Percentiles rank a stretch among this genome's conserved stretches.
Conservation (phyloP, 1,284 basidiomycete species). For the Ganoderma leucocontextum region DNA sequence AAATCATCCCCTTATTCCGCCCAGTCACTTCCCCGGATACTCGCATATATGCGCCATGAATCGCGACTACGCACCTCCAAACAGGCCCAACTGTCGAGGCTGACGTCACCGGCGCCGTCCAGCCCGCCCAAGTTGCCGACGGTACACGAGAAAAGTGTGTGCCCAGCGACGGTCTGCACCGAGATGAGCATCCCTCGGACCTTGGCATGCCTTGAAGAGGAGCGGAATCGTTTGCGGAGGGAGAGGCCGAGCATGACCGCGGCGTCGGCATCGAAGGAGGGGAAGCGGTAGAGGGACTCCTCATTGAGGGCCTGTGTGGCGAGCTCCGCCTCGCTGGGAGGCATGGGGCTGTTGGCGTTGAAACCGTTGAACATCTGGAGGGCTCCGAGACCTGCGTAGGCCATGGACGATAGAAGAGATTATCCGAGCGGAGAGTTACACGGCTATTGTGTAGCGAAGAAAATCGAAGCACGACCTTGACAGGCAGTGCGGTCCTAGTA, state of each 20-base stretch:
- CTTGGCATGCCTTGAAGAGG: constrained; percentile 72
- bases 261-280: constrained; percentile 76
- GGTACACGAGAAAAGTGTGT: constrained; percentile 81
- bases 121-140: constrained; percentile 77
- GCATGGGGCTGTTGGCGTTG: constrained; percentile 53
- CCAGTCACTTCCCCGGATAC: constrained; percentile 7
- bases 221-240: constrained; percentile 79
- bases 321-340: constrained; percentile 73
- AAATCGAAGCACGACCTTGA: background rate
- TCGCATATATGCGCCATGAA: background rate
- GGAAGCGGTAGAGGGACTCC: constrained; percentile 73
- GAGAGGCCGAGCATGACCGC: constrained; percentile 83
- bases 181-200: constrained; percentile 83
- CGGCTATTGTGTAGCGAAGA: background rate
- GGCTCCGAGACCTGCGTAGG: constrained; percentile 13
- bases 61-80: constrained; percentile 54
- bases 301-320: constrained; percentile 75
- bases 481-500: background rate
- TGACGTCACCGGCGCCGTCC: constrained; percentile 75
- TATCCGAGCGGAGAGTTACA: background rate
- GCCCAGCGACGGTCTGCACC: constrained; percentile 79
- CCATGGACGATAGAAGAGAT: constrained; percentile 4
- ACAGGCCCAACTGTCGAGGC: constrained; percentile 79
- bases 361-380: constrained; percentile 60
- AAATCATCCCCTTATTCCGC: constrained; percentile 66